These are phyloP conservation scores for Penicillium sp. DNA, from an alignment of 2,329 filamentous ascomycete species.

Conservation along the genomic window DNA sequence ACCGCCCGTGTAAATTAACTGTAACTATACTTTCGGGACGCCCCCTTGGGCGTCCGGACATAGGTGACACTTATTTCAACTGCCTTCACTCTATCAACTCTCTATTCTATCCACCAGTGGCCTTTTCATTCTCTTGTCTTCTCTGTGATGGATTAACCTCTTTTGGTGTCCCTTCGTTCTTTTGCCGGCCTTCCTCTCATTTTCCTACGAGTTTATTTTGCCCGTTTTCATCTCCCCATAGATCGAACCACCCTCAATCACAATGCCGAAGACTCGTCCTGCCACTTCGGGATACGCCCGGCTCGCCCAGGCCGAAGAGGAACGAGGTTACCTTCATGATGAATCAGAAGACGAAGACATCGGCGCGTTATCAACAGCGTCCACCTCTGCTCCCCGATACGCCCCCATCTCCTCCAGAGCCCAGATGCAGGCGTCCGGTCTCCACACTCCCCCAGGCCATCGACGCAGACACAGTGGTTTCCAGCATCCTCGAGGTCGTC, in stretches of 20 bases:
- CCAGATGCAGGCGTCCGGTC: slow-evolving; percentile 51
- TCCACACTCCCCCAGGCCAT: slow-evolving; percentile 41
- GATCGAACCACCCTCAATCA: slow-evolving; percentile 30
- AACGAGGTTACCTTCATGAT: slow-evolving; percentile 53
- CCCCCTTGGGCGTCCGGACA: slow-evolving; percentile 18
- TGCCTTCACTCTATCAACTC: slow-evolving; percentile 6
- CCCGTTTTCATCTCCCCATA: slow-evolving; percentile 8
- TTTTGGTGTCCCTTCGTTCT: slow-evolving; percentile 8
- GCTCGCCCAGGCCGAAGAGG: slow-evolving; percentile 75
- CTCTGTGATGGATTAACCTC: slow-evolving; percentile 20
- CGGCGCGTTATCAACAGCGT: slow-evolving; percentile 54
- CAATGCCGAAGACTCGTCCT: slow-evolving; percentile 67
- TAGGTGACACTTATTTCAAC: slow-evolving; percentile 17
- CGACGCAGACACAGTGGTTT: slow-evolving; percentile 52
- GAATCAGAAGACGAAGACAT: slow-evolving; percentile 69
- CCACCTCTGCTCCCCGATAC: slow-evolving; percentile 60
- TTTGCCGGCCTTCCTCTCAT: slow-evolving; percentile 17
- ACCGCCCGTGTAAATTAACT: slow-evolving; percentile 20
- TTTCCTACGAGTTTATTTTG: slow-evolving; percentile 1
- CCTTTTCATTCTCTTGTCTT: slow-evolving; percentile 3
- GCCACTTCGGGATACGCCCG: slow-evolving; percentile 81
- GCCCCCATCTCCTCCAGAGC: slow-evolving; percentile 55
- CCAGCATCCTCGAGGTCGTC: slow-evolving; percentile 55
- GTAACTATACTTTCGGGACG: slow-evolving; percentile 12
- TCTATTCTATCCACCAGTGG: slow-evolving; percentile 3